These are phyloP conservation scores for Bretziella fagacearum DNA, from an alignment of 2,329 filamentous ascomycete genomes.

Conservation along the genomic window DNA sequence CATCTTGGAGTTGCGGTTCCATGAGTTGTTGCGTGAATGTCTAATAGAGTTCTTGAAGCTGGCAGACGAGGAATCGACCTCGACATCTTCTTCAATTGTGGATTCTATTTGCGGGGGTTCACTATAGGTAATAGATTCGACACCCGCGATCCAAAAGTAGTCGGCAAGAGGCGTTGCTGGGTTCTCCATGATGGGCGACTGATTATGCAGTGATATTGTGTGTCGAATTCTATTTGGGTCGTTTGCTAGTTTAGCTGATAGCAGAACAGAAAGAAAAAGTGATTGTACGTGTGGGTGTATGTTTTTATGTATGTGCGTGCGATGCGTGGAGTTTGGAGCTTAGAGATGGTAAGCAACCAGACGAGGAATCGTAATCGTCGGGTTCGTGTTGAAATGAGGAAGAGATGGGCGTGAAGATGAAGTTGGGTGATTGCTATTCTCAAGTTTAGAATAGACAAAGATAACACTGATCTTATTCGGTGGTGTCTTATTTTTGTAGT, in stretches of 20 bases:
- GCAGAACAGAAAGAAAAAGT: neutral
- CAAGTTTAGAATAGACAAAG: neutral
- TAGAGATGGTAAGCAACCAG: neutral
- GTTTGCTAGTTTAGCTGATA: neutral
- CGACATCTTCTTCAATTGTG: slow-evolving; percentile 47
- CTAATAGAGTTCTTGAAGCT: slow-evolving; percentile 28
- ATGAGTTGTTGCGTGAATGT: slow-evolving; percentile 45
- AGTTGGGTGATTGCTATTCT: neutral
- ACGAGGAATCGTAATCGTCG: neutral
- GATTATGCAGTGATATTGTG: neutral
- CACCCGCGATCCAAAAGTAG: slow-evolving; percentile 60
- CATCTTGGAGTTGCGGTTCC: slow-evolving; percentile 39
- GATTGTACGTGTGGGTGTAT: neutral
- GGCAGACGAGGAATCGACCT: slow-evolving; percentile 23
- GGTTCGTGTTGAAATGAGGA: neutral
- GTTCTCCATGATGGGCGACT: slow-evolving; percentile 32
- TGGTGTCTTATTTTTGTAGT: too few relatives aligned
- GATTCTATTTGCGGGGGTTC: slow-evolving; percentile 33
- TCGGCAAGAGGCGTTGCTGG: slow-evolving; percentile 51
- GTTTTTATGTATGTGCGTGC: neutral
- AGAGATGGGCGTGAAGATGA: neutral
- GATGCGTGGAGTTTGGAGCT: too few relatives aligned
- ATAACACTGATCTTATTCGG: neutral
- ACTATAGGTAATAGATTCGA: slow-evolving; percentile 50
- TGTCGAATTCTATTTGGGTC: too few relatives aligned